A percentile compares a stretch with the other conserved stretches of the same genome.
Evolutionary conservation across 768 basidiomycete genomes (phyloP).

Genomic region (Hericium alpestre): DNA sequence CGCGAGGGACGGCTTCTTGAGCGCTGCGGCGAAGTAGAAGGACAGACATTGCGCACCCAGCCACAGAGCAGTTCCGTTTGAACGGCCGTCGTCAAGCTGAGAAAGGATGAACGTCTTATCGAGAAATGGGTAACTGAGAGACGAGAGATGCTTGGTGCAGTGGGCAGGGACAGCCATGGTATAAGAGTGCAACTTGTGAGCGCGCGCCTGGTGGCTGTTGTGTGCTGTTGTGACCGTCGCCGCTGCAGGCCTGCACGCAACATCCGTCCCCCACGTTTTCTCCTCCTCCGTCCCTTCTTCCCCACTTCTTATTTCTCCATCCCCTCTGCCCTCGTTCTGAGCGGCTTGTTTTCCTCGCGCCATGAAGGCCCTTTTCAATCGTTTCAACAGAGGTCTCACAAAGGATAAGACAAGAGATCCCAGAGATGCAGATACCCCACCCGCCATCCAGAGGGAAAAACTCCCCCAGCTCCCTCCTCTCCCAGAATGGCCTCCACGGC

Average conservation of each 20-base stretch:
- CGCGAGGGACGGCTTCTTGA: conserved; percentile 15
- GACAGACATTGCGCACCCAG: conserved; percentile 71
- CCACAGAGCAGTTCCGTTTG: conserved; percentile 81
- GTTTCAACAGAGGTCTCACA: conserved; percentile 54
- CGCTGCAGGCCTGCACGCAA: conserved; percentile 2
- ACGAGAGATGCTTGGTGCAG: conserved; percentile 48
- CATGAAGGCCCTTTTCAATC: conserved; percentile 81
- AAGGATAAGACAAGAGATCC: conserved; percentile 53
- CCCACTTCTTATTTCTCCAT: conserved; percentile 8
- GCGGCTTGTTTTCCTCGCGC: conserved; percentile 5
- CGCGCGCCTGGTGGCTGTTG: conserved; percentile 3
- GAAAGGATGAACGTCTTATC: conserved; percentile 32
- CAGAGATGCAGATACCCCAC: conserved; percentile 22
- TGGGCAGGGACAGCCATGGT: conserved; percentile 39
- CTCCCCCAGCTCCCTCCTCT: conserved; percentile 50
- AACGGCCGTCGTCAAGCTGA: conserved; percentile 49
- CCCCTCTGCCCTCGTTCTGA: conserved; percentile 8
- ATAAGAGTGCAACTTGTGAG: conserved; percentile 8
- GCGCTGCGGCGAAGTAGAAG: conserved; percentile 39
- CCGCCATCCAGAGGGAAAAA: conserved; percentile 41
- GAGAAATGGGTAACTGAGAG: conserved; percentile 37
- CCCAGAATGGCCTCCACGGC: conserved; percentile 53
- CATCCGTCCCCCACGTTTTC: background rate
- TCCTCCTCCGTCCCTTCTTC: conserved; percentile 12
- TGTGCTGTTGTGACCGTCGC: background rate